Conservation (phyloP, 345 rosid species). For the Populus davidiana region DNA sequence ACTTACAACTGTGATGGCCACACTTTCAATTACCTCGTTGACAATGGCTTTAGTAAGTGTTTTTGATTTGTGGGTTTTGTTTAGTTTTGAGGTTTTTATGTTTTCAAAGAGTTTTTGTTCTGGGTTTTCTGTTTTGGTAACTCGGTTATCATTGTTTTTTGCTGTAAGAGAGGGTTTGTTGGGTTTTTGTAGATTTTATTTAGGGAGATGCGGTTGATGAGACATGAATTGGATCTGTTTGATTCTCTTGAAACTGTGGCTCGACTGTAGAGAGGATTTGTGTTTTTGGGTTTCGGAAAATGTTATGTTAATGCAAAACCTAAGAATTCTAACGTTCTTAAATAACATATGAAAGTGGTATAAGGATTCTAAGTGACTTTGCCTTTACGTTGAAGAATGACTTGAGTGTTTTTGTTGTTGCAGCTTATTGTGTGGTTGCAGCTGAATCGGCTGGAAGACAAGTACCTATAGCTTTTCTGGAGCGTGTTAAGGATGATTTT, state of each 20-base stretch:
- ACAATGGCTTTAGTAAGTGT: constrained; percentile 45
- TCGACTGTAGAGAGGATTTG: background rate
- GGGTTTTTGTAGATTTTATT: background rate
- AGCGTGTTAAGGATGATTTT: constrained; percentile 23
- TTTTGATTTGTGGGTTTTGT: background rate
- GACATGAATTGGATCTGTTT: background rate
- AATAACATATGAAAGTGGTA: background rate
- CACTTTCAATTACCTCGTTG: constrained; percentile 62
- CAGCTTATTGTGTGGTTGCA: constrained; percentile 28
- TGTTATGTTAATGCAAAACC: background rate
- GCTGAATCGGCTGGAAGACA: constrained; percentile 25
- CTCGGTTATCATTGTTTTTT: background rate
- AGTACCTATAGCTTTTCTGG: constrained; percentile 22
- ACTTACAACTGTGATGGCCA: constrained; percentile 67
- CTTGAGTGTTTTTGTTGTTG: background rate
- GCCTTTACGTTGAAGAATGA: background rate
- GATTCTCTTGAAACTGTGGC: background rate
- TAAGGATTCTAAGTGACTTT: background rate
- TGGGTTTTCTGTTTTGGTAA: background rate
- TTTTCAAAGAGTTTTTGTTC: background rate
- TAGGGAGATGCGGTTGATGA: background rate
- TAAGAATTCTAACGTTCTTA: background rate
- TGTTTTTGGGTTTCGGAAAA: background rate
- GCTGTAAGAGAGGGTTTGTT: background rate
- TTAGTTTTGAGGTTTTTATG: background rate